A percentile compares a stretch with the other conserved stretches of the same genome.
phyloP scores from a whole-genome alignment of 78 protist species.

The Pigoraptor vietnamica region DNA sequence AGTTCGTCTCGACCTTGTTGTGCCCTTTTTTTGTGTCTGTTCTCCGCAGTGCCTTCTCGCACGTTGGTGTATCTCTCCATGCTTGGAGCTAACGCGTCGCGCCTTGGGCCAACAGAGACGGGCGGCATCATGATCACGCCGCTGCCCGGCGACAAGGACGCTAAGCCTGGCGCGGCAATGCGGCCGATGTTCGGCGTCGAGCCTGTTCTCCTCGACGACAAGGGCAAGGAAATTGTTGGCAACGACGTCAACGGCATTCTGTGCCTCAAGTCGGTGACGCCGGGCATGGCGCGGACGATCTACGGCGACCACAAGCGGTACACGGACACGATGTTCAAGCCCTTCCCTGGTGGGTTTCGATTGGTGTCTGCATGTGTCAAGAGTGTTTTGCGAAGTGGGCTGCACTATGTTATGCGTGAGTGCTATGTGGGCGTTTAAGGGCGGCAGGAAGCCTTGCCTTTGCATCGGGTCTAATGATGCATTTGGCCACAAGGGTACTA shows the following conservation, averaged over 20 bases:
- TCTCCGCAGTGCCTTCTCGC: no score
- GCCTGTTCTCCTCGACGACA: conserved; percentile 64
- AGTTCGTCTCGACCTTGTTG: no score
- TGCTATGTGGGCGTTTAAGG: no score
- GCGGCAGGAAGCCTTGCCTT: no score
- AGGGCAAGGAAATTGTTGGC: conserved; percentile 23
- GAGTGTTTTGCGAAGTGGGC: neutral
- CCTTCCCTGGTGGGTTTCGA: neutral
- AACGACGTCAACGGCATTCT: conserved; percentile 55
- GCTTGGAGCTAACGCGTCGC: no score
- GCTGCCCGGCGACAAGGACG: conserved; percentile 83
- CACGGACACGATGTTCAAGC: neutral
- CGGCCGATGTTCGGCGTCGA: conserved; percentile 92
- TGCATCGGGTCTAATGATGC: no score
- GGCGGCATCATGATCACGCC: conserved; percentile 90
- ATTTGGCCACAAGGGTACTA: conserved; percentile 33
- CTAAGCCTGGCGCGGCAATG: conserved; percentile 88
- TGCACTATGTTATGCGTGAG: no score
- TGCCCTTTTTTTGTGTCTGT: no score
- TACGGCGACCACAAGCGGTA: conserved; percentile 23
- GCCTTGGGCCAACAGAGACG: no score
- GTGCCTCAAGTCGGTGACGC: conserved; percentile 14
- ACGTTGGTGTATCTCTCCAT: no score
- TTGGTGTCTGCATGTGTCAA: neutral
- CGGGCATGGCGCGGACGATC: conserved; percentile 27